Conservation (phyloP, 2,329 filamentous ascomycete species). For the Epicoccum sorghinum region DNA sequence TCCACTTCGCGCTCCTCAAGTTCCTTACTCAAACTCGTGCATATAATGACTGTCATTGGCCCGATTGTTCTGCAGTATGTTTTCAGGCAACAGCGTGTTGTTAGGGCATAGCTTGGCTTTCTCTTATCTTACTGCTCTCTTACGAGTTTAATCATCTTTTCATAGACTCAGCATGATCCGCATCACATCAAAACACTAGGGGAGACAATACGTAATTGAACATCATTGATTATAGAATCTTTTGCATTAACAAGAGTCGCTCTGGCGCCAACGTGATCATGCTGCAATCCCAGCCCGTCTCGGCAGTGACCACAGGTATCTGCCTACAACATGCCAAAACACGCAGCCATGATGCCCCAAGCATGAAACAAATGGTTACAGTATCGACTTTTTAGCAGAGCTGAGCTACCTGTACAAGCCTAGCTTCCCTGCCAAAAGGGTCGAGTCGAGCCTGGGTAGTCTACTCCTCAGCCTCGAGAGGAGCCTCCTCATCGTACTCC, state of each 20-base stretch:
- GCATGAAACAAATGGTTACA: slow-evolving; percentile 33
- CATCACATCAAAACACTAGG: not conserved
- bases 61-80: no score
- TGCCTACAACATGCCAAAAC: slow-evolving; percentile 17
- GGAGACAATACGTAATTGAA: not conserved
- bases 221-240: slow-evolving; percentile 38
- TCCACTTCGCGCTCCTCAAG: no score
- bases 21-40: no score
- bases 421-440: slow-evolving; percentile 3
- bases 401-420: slow-evolving; percentile 12
- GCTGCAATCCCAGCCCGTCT: slow-evolving; percentile 24
- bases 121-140: no score
- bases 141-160: no score
- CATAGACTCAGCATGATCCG: not conserved
- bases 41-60: no score
- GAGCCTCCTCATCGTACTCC: slow-evolving; percentile 87
- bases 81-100: no score
- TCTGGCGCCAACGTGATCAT: slow-evolving; percentile 36
- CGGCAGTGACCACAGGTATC: slow-evolving; percentile 22
- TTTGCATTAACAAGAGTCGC: slow-evolving; percentile 45
- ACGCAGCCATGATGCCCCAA: slow-evolving; percentile 31
- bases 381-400: slow-evolving; percentile 8
- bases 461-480: slow-evolving; percentile 71
- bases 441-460: slow-evolving; percentile 18
- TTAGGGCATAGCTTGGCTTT: no score